Percentiles rank a stretch among this genome's conserved stretches.
Conservation (phyloP, 164 flowering plant species). For the Akebia trifoliata region DNA sequence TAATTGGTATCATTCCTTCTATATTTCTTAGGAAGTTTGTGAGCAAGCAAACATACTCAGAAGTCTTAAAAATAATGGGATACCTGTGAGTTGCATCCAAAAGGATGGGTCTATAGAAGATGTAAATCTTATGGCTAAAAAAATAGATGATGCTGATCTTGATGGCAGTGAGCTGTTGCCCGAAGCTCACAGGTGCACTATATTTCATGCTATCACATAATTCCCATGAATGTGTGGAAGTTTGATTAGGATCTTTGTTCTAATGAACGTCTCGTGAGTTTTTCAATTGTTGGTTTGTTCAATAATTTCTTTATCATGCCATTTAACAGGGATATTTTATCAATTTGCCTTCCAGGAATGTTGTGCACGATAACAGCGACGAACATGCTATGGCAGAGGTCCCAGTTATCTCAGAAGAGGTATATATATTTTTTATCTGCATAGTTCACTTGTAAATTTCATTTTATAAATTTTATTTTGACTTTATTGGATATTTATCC, state of each 20-base stretch:
- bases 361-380: constrained; percentile 2
- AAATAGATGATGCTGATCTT: neutral
- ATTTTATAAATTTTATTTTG: too few species aligned
- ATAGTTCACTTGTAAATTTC: neutral
- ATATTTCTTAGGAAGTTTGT: constrained; percentile 13
- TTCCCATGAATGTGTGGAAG: neutral
- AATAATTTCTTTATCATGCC: neutral
- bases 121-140: neutral
- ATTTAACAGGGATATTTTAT: neutral
- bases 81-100: constrained; percentile 1
- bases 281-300: neutral
- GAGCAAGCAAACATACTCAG: neutral
- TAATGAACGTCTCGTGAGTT: too few species aligned
- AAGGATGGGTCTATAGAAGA: neutral
- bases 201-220: neutral
- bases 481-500: neutral
- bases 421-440: constrained; percentile 1
- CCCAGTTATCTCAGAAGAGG: constrained; percentile 7
- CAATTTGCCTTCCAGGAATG: constrained; percentile 13
- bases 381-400: neutral
- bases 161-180: neutral
- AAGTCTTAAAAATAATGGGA: constrained; percentile 8
- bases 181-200: constrained; percentile 9
- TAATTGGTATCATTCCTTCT: neutral
- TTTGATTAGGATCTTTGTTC: too few species aligned